Evolutionary conservation across 345 rosid genomes (phyloP).

Genomic region (Gossypium turneri): DNA sequence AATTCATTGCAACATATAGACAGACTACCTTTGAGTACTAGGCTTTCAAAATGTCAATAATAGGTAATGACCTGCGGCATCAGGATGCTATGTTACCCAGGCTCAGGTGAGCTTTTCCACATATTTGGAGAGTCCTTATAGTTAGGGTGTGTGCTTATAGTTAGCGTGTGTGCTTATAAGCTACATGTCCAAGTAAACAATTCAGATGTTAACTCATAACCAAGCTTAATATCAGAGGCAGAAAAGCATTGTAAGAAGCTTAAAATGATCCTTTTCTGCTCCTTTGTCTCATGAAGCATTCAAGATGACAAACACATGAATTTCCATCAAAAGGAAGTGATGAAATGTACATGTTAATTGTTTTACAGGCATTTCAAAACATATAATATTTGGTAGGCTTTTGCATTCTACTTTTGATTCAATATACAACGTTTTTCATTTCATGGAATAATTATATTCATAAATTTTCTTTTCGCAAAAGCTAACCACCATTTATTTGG

Average conservation of each 20-base stretch:
- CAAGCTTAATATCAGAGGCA: background rate
- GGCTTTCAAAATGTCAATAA: background rate
- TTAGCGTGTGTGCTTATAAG: too few species aligned
- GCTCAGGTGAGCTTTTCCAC: background rate
- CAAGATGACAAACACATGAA: background rate
- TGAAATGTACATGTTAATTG: background rate
- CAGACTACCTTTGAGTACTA: background rate
- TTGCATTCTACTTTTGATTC: slow-evolving; percentile 5
- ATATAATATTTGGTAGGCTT: background rate
- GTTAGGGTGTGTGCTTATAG: too few species aligned
- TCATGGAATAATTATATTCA: slow-evolving; percentile 72
- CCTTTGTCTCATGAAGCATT: background rate
- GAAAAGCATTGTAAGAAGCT: background rate
- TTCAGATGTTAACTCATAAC: background rate
- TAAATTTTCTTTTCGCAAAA: slow-evolving; percentile 90
- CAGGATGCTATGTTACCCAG: background rate
- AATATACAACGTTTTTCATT: background rate
- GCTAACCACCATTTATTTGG: slow-evolving; percentile 99
- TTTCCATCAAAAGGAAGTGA: background rate
- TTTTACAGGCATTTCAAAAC: slow-evolving; percentile 5
- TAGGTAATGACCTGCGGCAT: background rate
- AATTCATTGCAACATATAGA: background rate
- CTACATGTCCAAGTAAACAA: background rate
- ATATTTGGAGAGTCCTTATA: background rate
- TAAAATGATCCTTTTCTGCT: background rate